Base-by-base conservation (phyloP, 2,329 filamentous ascomycete species). In the Tolypocladium paradoxum region DNA sequence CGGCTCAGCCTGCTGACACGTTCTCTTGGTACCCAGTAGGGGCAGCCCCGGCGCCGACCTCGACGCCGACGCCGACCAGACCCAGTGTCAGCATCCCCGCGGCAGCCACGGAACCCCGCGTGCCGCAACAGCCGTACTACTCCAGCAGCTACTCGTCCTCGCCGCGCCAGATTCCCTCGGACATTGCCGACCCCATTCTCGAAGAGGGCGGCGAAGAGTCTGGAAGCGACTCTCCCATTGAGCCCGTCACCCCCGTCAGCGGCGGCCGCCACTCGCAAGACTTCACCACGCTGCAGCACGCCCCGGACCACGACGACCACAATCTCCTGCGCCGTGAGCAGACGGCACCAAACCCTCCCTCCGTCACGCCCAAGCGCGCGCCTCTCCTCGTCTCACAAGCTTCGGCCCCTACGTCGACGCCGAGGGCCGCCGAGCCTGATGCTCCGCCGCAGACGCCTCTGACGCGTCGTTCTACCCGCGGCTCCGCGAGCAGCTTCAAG, bases 241-340 rank as follows among this genome's bases (percentile, higher is more conserved):
- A 84, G 58, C 82, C 82, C 46, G 72, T 81, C 54, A 85, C 82
- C 24, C 82, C 82, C 48, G 76, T 81, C 55, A 83, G 81, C 60
- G 74, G 81, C 60, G 74, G 76, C 56, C 75, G 70, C 50, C 65
- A 78, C 61, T 81, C 79, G 48, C 75, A 76, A 54, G 77, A 81
- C 58, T 81, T 82, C 56, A 70, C 70, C 48, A 66, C 69, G 36
- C 64, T 72, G 55, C 70, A 72, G 37, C 54, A 56, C 55, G 52
- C 52, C 46, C 70, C 71, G 58, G 70, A 76, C 51, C 61, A 67
- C 54, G 61, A 67, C 55, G 62, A 66, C 53, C 61, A 62, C 54
- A 64, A 65, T 54, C 54, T 55, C 27, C 50, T 60, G 16, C 57
- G 61, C 45, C 62, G 61, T 43, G 63, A 61, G 52, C 59, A 57